Conservation (phyloP, 1,284 basidiomycete species). For the Heimioporus retisporus region DNA sequence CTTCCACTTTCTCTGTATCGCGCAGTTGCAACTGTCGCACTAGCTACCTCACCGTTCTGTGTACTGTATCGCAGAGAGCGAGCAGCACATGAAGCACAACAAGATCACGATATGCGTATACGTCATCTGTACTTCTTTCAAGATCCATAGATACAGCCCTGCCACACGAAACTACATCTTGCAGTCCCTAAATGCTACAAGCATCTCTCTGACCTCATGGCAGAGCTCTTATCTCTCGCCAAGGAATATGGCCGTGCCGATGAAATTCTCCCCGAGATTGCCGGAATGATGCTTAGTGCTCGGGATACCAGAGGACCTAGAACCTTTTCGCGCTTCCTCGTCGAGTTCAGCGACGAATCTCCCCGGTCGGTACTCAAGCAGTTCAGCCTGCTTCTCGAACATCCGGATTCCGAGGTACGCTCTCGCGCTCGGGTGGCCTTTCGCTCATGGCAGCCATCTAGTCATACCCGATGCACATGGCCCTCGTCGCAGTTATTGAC, state of each 20-base stretch:
- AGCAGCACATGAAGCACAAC: slow-evolving; percentile 87
- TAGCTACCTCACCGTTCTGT: slow-evolving; percentile 89
- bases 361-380: slow-evolving; percentile 93
- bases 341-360: slow-evolving; percentile 85
- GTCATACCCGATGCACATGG: slow-evolving; percentile 97
- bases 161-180: slow-evolving; percentile 93
- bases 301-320: slow-evolving; percentile 92
- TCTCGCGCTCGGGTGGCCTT: background rate
- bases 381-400: slow-evolving; percentile 85
- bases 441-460: slow-evolving; percentile 40
- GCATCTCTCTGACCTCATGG: slow-evolving; percentile 95
- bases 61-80: slow-evolving; percentile 89
- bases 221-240: slow-evolving; percentile 87
- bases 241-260: slow-evolving; percentile 94
- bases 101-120: slow-evolving; percentile 82
- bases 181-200: slow-evolving; percentile 94
- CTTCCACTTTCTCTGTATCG: slow-evolving; percentile 8
- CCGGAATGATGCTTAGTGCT: slow-evolving; percentile 79
- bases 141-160: slow-evolving; percentile 89
- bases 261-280: slow-evolving; percentile 90
- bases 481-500: slow-evolving; percentile 75
- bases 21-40: slow-evolving; percentile 4
- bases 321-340: slow-evolving; percentile 89
- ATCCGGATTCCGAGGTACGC: slow-evolving; percentile 92
- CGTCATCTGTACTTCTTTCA: slow-evolving; percentile 93